Evolutionary conservation across 495 filamentous ascomycete genomes (phyloP), one percentile per base, ranked within the genome.

Genomic region (Staphylotrichum longicolle): DNA sequence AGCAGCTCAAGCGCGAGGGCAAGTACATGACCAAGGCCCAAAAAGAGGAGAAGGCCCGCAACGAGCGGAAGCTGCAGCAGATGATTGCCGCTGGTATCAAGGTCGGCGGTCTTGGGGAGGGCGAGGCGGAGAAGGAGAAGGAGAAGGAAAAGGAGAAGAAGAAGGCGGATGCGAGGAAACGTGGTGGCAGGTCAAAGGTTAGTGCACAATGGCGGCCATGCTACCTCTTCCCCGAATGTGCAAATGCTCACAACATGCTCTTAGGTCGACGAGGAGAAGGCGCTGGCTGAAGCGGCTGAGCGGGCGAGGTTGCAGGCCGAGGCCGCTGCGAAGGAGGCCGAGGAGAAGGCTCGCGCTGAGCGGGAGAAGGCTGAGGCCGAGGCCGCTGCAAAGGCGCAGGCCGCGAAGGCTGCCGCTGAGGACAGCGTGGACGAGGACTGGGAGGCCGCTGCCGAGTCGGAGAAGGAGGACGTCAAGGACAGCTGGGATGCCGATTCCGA

Each of bases 1-100:
- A 99, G 68, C 90, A 96, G 75, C 83, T 96, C 14, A 94, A 94
- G 79, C 93, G 85, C 71, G 92, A 96, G 75, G 95, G 95, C 68
- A 97, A 96, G 72, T 92, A 91, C 67, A 80, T 96, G 62, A 96
- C 93, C 64, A 94, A 96, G 74, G 91, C 93, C 35, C 92, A 99
- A 74, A 90, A 86, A 68, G 91, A 96, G 67, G 88, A 88, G 62
- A 88, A 93, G 73, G 85, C 86, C 34, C 84, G 85, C 62, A 88
- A 91, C 69, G 89, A 97, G 72, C 77, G 89, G 68, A 92, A 94
- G 58, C 80, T 96, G 66, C 85, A 96, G 82, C 95, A 98, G 75
- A 93, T 98, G 93, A 80, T 96, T 70, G 91, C 85, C 12, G 87
- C 91, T 39, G 92, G 92, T 65, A 86, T 87, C 61, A 88, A 89